phyloP scores from a whole-genome alignment of 768 basidiomycete genomes.

The Hypsizygus marmoreus region DNA sequence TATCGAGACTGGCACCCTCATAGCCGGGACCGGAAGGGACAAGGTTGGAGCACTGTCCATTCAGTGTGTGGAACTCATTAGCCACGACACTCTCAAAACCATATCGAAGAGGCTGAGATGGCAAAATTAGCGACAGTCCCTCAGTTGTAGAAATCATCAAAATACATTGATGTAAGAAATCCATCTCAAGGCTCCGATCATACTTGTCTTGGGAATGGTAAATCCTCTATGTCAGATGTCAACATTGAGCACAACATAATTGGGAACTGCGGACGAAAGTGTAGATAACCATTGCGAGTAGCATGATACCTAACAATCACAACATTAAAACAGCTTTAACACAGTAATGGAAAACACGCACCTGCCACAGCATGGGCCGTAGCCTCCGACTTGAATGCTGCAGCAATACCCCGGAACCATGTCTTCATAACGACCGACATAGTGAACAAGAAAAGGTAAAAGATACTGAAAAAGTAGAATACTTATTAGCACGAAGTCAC shows the following conservation, averaged over 20 bases:
- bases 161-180: constrained; percentile 64
- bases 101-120: constrained; percentile 67
- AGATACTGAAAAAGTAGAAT: constrained; percentile 40
- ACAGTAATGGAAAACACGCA: too few relatives aligned
- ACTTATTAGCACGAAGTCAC: not conserved
- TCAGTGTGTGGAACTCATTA: constrained; percentile 78
- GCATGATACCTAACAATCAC: constrained; percentile 36
- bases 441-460: constrained; percentile 57
- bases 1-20: constrained; percentile 50
- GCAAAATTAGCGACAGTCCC: constrained; percentile 8
- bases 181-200: constrained; percentile 72
- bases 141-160: not conserved
- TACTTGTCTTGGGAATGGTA: constrained; percentile 57
- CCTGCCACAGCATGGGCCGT: constrained; percentile 67
- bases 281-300: constrained; percentile 57
- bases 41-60: constrained; percentile 60
- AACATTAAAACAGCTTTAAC: too few relatives aligned
- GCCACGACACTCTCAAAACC: constrained; percentile 75
- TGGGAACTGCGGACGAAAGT: constrained; percentile 39
- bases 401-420: constrained; percentile 71
- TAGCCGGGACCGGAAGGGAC: constrained; percentile 69
- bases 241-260: not conserved
- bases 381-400: constrained; percentile 58
- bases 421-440: constrained; percentile 71
- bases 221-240: constrained; percentile 49